Base-by-base conservation (phyloP, 805 yeast genomes). In the Pichia kluyveri region DNA sequence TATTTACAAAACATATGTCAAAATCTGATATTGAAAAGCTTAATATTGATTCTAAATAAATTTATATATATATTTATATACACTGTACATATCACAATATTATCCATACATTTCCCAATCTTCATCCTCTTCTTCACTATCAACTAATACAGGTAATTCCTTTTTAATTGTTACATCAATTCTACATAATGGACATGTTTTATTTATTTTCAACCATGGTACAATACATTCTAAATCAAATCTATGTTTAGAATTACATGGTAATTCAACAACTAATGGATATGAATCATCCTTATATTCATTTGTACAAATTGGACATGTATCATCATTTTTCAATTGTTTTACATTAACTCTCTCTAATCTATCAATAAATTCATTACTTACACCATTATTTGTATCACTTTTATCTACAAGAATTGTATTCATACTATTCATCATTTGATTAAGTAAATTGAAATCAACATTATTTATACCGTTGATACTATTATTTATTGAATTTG, bases 211-310 rank as follows among this genome's bases (percentile, higher is more conserved):
- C 45, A 91, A 70, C 98, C 98, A 90, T 0, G 95, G 93, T 0
- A 84, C 83, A 38, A 91, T 80, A 62, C 97, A 90, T 55, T 91
- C 97, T 54, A 89, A 69, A 61, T 90, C 98, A 64, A 86, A 90
- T 40, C 73, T 73, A 63, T 90, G 98, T 37, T 70, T 73, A 8
- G 67, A 60, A 38, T 72, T 70, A 64, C 98, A 90, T 4, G 82
- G 83, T 27, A 90, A 70, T 55, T 75, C 70, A 17, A 88, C 96
- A 12, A 90, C 80, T 43, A 90, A 68, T 3, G 96, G 96, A 57
- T 83, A 82, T 42, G 79, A 69, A 60, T 88, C 95, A 34, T 80
- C 83, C 4, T 75, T 68, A 57, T 79, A 90, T 49, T 75, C 77
- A 53, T 76, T 77, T 19, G 93, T 84, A 57, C 98, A 90, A 38